These are phyloP conservation scores for Boletus mariae DNA, from an alignment of 1,284 basidiomycete genomes.

Conservation along the genomic window DNA sequence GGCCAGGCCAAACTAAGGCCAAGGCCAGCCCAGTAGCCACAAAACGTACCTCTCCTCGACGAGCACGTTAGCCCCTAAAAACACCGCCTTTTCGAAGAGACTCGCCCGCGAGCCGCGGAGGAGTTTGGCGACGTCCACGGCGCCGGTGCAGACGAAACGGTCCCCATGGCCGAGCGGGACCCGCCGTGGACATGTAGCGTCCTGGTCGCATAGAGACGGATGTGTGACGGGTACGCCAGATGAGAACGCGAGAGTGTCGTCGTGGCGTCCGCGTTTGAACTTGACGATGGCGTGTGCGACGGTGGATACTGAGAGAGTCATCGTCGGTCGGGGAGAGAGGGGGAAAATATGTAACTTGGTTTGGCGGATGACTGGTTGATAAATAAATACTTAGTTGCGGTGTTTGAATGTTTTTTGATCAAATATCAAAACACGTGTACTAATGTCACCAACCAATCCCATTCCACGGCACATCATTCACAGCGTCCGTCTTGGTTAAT, in stretches of 20 bases:
- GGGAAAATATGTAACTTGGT: background rate
- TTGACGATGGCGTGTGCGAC: slow-evolving; percentile 54
- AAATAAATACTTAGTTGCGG: slow-evolving; percentile 18
- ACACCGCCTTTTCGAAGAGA: slow-evolving; percentile 51
- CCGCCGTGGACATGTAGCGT: slow-evolving; percentile 33
- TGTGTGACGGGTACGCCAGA: slow-evolving; percentile 59
- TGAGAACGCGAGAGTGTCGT: slow-evolving; percentile 38
- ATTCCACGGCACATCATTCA: slow-evolving; percentile 39
- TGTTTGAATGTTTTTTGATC: slow-evolving; percentile 21
- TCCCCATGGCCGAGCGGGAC: slow-evolving; percentile 48
- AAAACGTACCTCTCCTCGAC: slow-evolving; percentile 63
- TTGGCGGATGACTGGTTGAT: slow-evolving; percentile 6
- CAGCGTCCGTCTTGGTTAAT: slow-evolving; percentile 46
- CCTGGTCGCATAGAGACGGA: slow-evolving; percentile 36
- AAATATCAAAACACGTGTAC: background rate
- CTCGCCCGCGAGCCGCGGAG: slow-evolving; percentile 51
- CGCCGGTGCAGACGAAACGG: slow-evolving; percentile 56
- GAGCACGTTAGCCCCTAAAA: slow-evolving; percentile 55
- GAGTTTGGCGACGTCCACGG: slow-evolving; percentile 57
- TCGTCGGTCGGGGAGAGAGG: slow-evolving; percentile 18
- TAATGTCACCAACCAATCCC: slow-evolving; percentile 22
- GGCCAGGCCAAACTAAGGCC: background rate
- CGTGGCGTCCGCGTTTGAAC: slow-evolving; percentile 38
- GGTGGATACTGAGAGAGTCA: slow-evolving; percentile 34
- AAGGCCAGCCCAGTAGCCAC: background rate